These are phyloP conservation scores for Apiotrichum domesticum DNA, from an alignment of 1,284 basidiomycete species.

Conservation along the genomic window DNA sequence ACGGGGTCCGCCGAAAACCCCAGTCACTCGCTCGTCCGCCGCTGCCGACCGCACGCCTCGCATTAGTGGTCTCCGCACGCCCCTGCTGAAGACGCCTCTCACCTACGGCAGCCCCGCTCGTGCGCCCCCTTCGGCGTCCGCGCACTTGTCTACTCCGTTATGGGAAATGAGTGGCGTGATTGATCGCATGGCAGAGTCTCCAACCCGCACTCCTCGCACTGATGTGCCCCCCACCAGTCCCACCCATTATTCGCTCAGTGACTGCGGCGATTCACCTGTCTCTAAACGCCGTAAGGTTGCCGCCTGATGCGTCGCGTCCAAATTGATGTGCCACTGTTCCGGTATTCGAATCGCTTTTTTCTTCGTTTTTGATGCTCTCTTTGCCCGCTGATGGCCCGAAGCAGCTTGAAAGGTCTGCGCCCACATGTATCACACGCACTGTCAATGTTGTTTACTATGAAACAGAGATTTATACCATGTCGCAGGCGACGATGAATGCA, in stretches of 20 bases:
- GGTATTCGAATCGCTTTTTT: too few species aligned
- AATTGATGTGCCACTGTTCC: too few species aligned
- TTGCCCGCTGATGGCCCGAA: too few species aligned
- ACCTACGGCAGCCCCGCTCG: slow-evolving; percentile 26
- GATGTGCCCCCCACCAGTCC: slow-evolving; percentile 35
- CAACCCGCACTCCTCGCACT: slow-evolving; percentile 22
- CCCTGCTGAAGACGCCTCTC: slow-evolving; percentile 31
- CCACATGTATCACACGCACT: too few species aligned
- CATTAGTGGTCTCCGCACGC: slow-evolving; percentile 27
- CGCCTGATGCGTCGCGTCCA: not conserved
- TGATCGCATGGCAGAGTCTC: slow-evolving; percentile 27
- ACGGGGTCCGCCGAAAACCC: slow-evolving; percentile 36
- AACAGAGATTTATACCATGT: too few species aligned
- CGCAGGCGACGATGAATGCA: too few species aligned
- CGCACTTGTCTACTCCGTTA: slow-evolving; percentile 34
- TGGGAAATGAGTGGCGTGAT: slow-evolving; percentile 41
- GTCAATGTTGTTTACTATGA: too few species aligned
- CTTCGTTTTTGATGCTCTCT: not conserved
- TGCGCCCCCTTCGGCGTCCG: slow-evolving; percentile 17
- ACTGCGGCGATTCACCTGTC: slow-evolving; percentile 18
- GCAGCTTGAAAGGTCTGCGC: too few species aligned
- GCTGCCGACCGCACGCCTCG: slow-evolving; percentile 20
- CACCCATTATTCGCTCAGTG: slow-evolving; percentile 27
- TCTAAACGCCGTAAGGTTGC: slow-evolving; percentile 16
- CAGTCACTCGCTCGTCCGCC: slow-evolving; percentile 39